Percentiles rank a stretch among this genome's conserved stretches.
Conservation (phyloP, 306 rosid species). For the Argentina anserina region DNA sequence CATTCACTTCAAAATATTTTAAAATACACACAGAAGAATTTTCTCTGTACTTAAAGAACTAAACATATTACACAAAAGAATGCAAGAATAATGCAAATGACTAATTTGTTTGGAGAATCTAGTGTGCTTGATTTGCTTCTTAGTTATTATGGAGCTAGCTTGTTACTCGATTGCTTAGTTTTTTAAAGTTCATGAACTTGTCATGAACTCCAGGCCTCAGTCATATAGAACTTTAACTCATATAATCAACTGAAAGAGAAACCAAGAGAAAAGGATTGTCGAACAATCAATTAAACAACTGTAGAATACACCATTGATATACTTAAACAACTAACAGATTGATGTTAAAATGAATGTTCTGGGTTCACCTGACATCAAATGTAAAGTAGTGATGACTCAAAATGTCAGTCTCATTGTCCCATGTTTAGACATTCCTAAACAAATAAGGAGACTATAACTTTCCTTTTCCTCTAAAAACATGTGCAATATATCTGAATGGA, state of each 20-base stretch:
- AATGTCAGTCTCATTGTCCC: background rate
- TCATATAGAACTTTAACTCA: background rate
- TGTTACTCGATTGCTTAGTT: background rate
- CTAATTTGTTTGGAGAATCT: too few relatives aligned
- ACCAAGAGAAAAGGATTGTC: background rate
- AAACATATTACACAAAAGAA: constrained; percentile 4
- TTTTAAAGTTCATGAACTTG: background rate
- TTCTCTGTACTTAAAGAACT: background rate
- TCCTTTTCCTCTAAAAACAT: background rate
- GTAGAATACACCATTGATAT: background rate
- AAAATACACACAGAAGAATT: background rate
- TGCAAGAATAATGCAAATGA: background rate
- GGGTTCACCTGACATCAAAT: background rate
- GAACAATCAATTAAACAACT: background rate
- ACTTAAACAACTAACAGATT: background rate
- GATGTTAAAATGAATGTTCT: background rate
- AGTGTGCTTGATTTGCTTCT: background rate
- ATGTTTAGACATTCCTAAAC: background rate
- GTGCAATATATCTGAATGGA: background rate
- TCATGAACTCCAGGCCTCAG: background rate
- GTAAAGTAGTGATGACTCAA: background rate
- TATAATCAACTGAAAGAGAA: background rate
- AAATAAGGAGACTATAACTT: background rate
- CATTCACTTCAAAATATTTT: background rate
- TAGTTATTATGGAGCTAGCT: background rate